These are phyloP conservation scores for Oxytropis ochrocephala DNA, from an alignment of 306 rosid genomes.

Conservation along the genomic window DNA sequence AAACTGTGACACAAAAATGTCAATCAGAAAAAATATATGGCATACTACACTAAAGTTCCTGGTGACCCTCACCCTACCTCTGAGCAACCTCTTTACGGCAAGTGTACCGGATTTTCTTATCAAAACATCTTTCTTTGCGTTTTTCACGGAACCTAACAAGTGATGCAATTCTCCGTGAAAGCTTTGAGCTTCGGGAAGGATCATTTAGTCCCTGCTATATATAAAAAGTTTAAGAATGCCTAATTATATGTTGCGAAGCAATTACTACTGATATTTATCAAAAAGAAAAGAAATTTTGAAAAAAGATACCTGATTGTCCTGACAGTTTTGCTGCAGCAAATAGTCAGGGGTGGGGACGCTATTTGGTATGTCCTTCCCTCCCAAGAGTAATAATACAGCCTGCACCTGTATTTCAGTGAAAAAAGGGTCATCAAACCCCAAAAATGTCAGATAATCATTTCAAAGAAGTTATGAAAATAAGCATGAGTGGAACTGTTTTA, in stretches of 20 bases:
- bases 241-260: not conserved
- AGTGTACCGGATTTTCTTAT: slow-evolving; percentile 66
- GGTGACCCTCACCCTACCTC: slow-evolving; percentile 40
- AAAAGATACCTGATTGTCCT: slow-evolving; percentile 39
- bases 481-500: not conserved
- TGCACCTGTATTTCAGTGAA: slow-evolving; percentile 48
- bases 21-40: not conserved
- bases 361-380: slow-evolving; percentile 42
- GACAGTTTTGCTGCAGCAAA: slow-evolving; percentile 31
- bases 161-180: slow-evolving; percentile 64
- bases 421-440: not conserved
- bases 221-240: not conserved
- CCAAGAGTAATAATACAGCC: slow-evolving; percentile 67
- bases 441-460: not conserved
- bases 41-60: not conserved
- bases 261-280: not conserved
- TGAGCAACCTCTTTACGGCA: slow-evolving; percentile 76
- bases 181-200: slow-evolving; percentile 44
- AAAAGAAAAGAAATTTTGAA: not conserved
- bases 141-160: slow-evolving; percentile 80
- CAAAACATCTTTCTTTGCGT: slow-evolving; percentile 72
- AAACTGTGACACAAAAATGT: not conserved
- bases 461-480: not conserved
- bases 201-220: slow-evolving; percentile 43
- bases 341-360: slow-evolving; percentile 25